Percentiles rank a stretch among this genome's conserved stretches.
Conservation (phyloP, 257 asterid species). For the Solanum chmielewskii region DNA sequence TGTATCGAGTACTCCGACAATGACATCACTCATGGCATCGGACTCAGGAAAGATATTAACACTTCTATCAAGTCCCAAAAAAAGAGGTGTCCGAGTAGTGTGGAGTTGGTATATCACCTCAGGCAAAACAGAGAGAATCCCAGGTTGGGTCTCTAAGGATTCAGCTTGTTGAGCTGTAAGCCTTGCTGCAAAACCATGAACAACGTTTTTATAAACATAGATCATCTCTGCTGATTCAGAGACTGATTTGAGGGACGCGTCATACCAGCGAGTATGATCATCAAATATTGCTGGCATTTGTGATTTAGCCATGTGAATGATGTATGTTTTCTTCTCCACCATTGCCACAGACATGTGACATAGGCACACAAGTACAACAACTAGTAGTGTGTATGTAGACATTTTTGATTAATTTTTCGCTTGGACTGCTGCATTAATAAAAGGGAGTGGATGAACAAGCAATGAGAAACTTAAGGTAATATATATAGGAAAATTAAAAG, state of each 20-base stretch:
- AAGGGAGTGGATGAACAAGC: not conserved
- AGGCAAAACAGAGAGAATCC: slow-evolving; percentile 49
- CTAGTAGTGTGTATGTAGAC: not conserved
- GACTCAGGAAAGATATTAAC: slow-evolving; percentile 54
- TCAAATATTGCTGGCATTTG: slow-evolving; percentile 57
- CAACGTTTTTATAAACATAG: slow-evolving; percentile 48
- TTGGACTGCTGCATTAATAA: not conserved
- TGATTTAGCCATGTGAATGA: slow-evolving; percentile 70
- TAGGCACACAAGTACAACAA: slow-evolving; percentile 7
- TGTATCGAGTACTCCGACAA: slow-evolving; percentile 71
- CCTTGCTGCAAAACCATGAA: slow-evolving; percentile 67
- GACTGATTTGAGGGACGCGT: slow-evolving; percentile 60
- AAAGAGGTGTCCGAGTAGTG: slow-evolving; percentile 79
- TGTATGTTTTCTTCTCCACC: slow-evolving; percentile 37
- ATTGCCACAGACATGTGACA: slow-evolving; percentile 11
- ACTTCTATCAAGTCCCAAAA: slow-evolving; percentile 59
- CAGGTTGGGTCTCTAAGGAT: slow-evolving; percentile 38
- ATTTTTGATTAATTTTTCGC: not conserved
- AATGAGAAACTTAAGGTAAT: slow-evolving; percentile 3
- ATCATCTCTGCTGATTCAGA: slow-evolving; percentile 63
- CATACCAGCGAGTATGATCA: slow-evolving; percentile 62
- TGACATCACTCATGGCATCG: slow-evolving; percentile 38
- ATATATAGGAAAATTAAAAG: not conserved
- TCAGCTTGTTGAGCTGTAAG: slow-evolving; percentile 46
- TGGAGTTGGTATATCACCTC: slow-evolving; percentile 67